These are phyloP conservation scores for Fusarium virguliforme DNA, from an alignment of 2,329 filamentous ascomycete species.

Conservation along the genomic window DNA sequence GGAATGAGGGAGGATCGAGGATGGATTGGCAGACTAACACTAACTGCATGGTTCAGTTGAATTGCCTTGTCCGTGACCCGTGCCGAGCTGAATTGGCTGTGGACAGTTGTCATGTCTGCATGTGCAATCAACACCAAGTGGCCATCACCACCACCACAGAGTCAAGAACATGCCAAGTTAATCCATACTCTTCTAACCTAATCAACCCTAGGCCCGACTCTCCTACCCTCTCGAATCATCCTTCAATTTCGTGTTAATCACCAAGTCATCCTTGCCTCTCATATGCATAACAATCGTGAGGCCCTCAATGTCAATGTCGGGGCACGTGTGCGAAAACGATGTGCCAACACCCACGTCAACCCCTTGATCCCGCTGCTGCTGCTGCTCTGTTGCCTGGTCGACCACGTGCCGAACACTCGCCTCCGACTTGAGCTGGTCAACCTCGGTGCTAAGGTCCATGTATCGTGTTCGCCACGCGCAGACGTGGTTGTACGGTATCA, in stretches of 20 bases:
- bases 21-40: conserved; percentile 6
- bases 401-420: conserved; percentile 47
- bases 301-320: conserved; percentile 63
- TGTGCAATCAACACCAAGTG: no score
- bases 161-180: conserved; percentile 9
- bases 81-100: conserved; percentile 3
- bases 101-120: no score
- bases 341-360: conserved; percentile 44
- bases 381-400: conserved; percentile 32
- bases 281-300: conserved; percentile 68
- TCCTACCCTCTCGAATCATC: conserved; percentile 27
- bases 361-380: conserved; percentile 29
- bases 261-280: conserved; percentile 65
- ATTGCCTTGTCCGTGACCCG: background rate
- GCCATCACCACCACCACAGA: conserved; percentile 1
- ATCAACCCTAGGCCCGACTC: conserved; percentile 12
- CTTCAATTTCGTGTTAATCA: conserved; percentile 66
- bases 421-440: conserved; percentile 61
- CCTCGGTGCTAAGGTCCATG: conserved; percentile 59
- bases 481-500: conserved; percentile 58
- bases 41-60: conserved; percentile 6
- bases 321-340: conserved; percentile 48
- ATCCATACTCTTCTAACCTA: conserved; percentile 18
- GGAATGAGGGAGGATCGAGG: conserved; percentile 18
- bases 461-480: conserved; percentile 63